Base-by-base conservation (phyloP, 192 early-diverging fungal species). In the Gaertneriomyces sp. region DNA sequence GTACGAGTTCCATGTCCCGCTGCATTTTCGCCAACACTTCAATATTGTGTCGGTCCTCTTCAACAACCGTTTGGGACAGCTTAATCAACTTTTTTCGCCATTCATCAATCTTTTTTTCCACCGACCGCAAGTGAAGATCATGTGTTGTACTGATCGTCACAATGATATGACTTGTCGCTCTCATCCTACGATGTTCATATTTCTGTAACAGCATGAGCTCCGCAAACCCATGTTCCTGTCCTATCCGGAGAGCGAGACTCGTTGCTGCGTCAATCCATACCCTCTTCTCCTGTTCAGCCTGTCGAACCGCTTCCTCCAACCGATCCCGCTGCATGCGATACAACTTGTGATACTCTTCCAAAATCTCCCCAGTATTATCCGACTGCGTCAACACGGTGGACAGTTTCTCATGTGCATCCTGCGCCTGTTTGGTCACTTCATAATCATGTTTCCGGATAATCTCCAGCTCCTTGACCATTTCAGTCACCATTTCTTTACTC, bases 251-350 rank as follows among this genome's bases (percentile, higher is more conserved):
- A 0, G 84, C 84, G 10, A 85, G 64, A 44, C 60, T 58, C 19
- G 77, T 82, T 0, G 84, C 84, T 8, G 81, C 81, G 47, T 85
- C 81, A 10, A 84, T 70, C 84, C 84, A 85, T 6, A 81, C 65
- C n/a, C 78, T 63, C 62, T 83, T 83, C 57, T 85, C 84, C 53
- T 74, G 64, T 67, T 85, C 84, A 9, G 68, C 56, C 25, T 67
- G 67, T 11, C 80, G 58, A 12, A 84, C 66, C 41, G 70, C 73
- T 20, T 79, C 76, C 63, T 85, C 84, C 39, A 85, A 63, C 42
- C 84, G 73, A 25, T 77, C 64, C 1, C 84, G 64, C 57, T 85
- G 84, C 81, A 85, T 78, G 14, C 78, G 67, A 52, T 85, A 85
- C 51, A 85, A 73, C 46, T 77, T 77, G 67, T 83, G 81, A 56